Evolutionary conservation across 208 protist species (phyloP).

Genomic region (Zelonia costaricensis): DNA sequence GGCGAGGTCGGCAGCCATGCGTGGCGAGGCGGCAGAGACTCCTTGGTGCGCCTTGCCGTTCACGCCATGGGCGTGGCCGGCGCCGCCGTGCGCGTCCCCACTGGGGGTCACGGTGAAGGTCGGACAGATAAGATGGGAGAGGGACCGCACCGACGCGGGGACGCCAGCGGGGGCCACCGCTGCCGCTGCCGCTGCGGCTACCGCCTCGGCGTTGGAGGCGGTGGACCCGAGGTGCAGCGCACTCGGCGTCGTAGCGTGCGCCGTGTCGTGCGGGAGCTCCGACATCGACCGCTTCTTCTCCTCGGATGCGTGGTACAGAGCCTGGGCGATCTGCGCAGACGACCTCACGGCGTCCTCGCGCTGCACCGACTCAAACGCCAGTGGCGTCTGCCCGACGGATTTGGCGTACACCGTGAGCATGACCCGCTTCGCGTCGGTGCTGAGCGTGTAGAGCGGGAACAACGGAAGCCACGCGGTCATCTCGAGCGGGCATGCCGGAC

Average conservation of each 20-base stretch:
- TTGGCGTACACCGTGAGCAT: constrained; percentile 48
- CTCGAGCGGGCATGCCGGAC: constrained; percentile 35
- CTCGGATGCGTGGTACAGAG: background rate
- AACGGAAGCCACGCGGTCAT: constrained; percentile 55
- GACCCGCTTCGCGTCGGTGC: constrained; percentile 34
- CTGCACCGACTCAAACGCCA: constrained; percentile 30
- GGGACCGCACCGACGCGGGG: no score
- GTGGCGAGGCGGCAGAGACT: no score
- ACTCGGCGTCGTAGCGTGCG: background rate
- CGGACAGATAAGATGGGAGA: no score
- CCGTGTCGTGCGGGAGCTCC: background rate
- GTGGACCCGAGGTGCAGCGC: background rate
- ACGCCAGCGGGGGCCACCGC: no score
- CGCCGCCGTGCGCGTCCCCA: no score
- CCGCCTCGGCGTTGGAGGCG: no score
- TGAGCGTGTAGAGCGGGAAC: constrained; percentile 56
- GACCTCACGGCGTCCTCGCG: constrained; percentile 38
- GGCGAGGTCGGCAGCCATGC: no score
- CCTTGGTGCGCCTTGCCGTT: no score
- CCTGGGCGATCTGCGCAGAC: constrained; percentile 2
- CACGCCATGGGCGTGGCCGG: no score
- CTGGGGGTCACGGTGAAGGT: no score
- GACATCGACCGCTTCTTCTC: background rate
- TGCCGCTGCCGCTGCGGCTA: background rate
- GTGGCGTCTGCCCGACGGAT: constrained; percentile 14